A percentile compares a stretch with the other conserved stretches of the same genome.
Evolutionary conservation across 164 flowering plant species (phyloP).

Genomic region (Saururus chinensis): DNA sequence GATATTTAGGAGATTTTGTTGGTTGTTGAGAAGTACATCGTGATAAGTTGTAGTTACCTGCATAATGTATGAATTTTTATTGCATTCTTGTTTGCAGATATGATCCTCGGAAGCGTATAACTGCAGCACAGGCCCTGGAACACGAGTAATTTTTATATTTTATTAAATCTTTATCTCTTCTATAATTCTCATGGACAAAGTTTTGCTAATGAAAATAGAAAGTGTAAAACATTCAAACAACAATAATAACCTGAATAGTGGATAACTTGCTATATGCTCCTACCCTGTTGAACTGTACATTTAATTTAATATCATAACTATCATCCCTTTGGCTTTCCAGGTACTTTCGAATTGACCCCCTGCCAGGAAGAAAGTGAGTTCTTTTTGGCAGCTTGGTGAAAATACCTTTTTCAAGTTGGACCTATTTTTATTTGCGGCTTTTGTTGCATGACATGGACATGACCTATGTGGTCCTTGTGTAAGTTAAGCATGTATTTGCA

Average conservation of each 20-base stretch:
- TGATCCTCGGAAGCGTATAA: slow-evolving; percentile 90
- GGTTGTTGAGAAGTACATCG: too few species aligned
- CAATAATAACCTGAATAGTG: background rate
- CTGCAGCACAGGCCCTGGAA: slow-evolving; percentile 96
- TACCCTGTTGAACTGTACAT: background rate
- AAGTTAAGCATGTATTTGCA: slow-evolving; percentile 17
- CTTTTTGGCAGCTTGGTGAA: background rate
- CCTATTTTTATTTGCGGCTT: background rate
- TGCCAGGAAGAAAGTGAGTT: slow-evolving; percentile 89
- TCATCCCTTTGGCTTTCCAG: slow-evolving; percentile 19
- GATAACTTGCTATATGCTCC: background rate
- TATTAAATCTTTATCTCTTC: background rate
- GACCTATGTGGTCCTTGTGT: slow-evolving; percentile 14
- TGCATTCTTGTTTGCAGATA: slow-evolving; percentile 40
- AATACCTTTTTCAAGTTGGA: background rate
- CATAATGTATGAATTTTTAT: background rate
- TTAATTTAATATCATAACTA: background rate
- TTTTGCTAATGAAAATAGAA: background rate
- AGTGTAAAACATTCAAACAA: background rate
- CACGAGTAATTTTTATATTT: slow-evolving; percentile 54
- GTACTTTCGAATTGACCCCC: slow-evolving; percentile 80
- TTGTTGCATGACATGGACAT: slow-evolving; percentile 9
- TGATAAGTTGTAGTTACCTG: background rate
- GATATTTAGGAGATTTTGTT: background rate
- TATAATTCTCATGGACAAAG: background rate